Base-by-base conservation (phyloP, 495 filamentous ascomycete species). In the Hypoxylon perforatum region DNA sequence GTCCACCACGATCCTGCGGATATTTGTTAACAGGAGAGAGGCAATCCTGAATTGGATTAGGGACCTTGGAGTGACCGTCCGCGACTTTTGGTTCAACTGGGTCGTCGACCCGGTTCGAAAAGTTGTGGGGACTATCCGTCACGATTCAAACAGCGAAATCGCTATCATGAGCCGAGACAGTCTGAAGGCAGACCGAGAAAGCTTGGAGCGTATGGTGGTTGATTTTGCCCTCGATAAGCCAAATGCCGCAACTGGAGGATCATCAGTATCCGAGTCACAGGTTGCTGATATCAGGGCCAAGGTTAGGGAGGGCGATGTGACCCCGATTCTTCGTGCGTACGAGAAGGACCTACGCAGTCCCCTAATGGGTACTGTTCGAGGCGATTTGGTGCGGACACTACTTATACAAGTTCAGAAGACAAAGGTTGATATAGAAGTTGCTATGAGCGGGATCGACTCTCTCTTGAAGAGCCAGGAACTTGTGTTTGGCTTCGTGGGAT, bases 371-470 rank as follows among this genome's bases (percentile, higher is more conserved):
- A 90, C 92, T 0, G 72, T 98, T 14, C 82, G 82, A 42, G 95
- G 95, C 17, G 93, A 97, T 72, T 79, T 99, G n/a, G 80, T 97
- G 46, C 87, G 95, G 49, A 90, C 95, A 19, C 85, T 99, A 49
- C 83, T 99, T 28, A 97, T 99, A 45, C 95, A 99, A 73, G 87
- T 99, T 45, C 95, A 99, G 73, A 99, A 98, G 82, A 98, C 95
- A 0, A 99, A 98, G 80, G 95, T 99, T 23, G 95, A 99, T 68
- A 90, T 98, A 8, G 95, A 99, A 76, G 88, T 99, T 57, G 95
- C 95, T 14, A 91, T 98, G 74, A 90, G 91, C 56, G 95, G 95
- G 12, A 98, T 99, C 55, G 93, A 99, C 76, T 80, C 92, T 22
- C 82, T 99, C 18, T 81, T 99, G 11, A 97, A 94, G 79, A 96